phyloP scores from a whole-genome alignment of 495 filamentous ascomycete species.

The Neurospora terricola region DNA sequence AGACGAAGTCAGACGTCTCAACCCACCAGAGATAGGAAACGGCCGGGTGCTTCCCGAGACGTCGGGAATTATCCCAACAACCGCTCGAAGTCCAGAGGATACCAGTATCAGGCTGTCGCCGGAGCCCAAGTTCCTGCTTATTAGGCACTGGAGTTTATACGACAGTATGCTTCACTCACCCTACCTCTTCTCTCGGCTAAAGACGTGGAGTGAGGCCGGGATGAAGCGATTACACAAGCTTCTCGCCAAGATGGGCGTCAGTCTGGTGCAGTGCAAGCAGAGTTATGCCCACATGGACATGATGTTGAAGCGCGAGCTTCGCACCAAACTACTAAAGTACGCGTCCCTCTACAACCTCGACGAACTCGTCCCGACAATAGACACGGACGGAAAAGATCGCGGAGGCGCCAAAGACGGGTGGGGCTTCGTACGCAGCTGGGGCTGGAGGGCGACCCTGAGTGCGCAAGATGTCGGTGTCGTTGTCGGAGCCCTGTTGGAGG shows the following conservation, averaged over 20 bases:
- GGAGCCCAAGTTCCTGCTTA: slow-evolving; percentile 86
- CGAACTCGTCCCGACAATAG: slow-evolving; percentile 68
- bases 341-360: slow-evolving; percentile 86
- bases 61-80: slow-evolving; percentile 74
- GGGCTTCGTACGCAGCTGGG: slow-evolving; percentile 96
- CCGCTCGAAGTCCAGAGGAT: slow-evolving; percentile 79
- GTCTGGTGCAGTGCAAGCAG: slow-evolving; percentile 84
- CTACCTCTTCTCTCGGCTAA: slow-evolving; percentile 83
- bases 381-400: slow-evolving; percentile 46
- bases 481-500: slow-evolving; percentile 83
- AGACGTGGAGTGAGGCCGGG: slow-evolving; percentile 88
- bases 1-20: slow-evolving; percentile 90
- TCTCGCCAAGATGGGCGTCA: slow-evolving; percentile 96
- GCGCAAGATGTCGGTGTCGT: slow-evolving; percentile 88
- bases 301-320: slow-evolving; percentile 80
- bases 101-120: slow-evolving; percentile 87
- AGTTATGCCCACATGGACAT: slow-evolving; percentile 98
- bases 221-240: slow-evolving; percentile 89
- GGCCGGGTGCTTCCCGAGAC: slow-evolving; percentile 42
- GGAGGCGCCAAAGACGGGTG: slow-evolving; percentile 69
- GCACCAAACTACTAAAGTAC: slow-evolving; percentile 79
- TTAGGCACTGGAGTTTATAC: slow-evolving; percentile 94
- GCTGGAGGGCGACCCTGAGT: slow-evolving; percentile 88
- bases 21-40: slow-evolving; percentile 62
- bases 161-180: slow-evolving; percentile 98